Base-by-base conservation (phyloP, 2,329 filamentous ascomycete genomes). In the Exophiala spinifera region DNA sequence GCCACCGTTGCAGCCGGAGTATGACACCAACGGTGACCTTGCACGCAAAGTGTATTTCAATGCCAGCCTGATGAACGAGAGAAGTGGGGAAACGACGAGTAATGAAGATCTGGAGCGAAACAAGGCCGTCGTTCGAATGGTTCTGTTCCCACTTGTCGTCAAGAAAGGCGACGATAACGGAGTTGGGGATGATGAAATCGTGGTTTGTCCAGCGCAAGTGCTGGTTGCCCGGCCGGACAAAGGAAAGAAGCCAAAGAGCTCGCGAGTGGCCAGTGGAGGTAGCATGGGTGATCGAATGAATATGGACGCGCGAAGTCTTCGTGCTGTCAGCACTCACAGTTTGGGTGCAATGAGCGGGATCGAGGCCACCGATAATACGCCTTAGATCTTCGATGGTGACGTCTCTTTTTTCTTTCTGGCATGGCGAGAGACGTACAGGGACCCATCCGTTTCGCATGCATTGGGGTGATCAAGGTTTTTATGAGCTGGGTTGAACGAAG, bases 111-210 rank as follows among this genome's bases (percentile, higher is more conserved):
- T 96, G 20, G 88, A 97, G 71, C 78, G 79, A 4, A 80, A 86
- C 57, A 80, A 83, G 37, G 86, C 90, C 21, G 83, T 92, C 15
- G 91, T 99, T 37, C 88, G 94, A 63, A 83, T 96, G 58, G 91
- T 99, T 1, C 82, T 99, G 37, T 99, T 99, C 78, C 95, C 95
- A 8, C 80, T 97, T 1, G 92, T 99, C 15, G 89, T 97, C 65
- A 96, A 96, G 76, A 95, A 94, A 76, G 92, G 91, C 49, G 89
- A 95, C 66, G 92, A 97, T 68, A 77, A 79, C 37, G 94, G 91
- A 20, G 81, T 87, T 49, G 92, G 91, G 51, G 90, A 96, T 51
- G 91, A 96, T 63, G 91, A 97, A 77, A 89, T 95, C 61, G 91
- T 97, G 44, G 90, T 99, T 42, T 95, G 88, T 68, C 92, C 92